Evolutionary conservation across 2,329 filamentous ascomycete species (phyloP), one percentile per base, ranked within the genome.

Genomic region (Xylaria sp.): DNA sequence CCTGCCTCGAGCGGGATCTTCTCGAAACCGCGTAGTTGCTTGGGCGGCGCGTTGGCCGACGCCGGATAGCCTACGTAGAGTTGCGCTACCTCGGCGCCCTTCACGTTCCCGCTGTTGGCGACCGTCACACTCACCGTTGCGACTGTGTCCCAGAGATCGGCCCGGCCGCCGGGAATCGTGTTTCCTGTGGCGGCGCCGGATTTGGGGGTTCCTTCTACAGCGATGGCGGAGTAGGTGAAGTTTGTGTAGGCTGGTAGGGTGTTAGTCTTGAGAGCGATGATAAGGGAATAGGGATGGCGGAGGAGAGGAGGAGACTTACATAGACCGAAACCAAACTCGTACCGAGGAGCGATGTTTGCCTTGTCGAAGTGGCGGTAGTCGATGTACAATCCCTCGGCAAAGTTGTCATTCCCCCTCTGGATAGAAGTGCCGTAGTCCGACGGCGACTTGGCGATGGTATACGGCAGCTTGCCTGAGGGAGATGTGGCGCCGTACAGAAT

Each of bases 21-120:
- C 61, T 82, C 81, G 68, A 90, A 90, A 4, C 88, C 87, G 17
- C 88, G 79, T 4, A 90, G 78, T 71, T 88, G 85, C 62, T 76
- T 75, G 46, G 82, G 81, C 2, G 78, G 74, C 2, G 75, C 66
- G 4, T 74, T 76, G 21, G 77, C 76, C 9, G 76, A 72, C 33
- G 76, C 69, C 4, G 82, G 80, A 50, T 81, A 76, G 7, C 76
- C 75, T 19, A 84, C 70, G 69, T 83, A 85, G 4, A 91, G 75
- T 80, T 92, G 90, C 0, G 85, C 80, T 0, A 92, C 85, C 65
- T 90, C 87, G 65, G 89, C 88, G 19, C 89, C 89, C 2, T 77
- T 74, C 0, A 87, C 78, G 0, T 69, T 73, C 35, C 90, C 90
- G 1, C 81, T 86, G 79, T 94, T 94, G 60, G 81, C 84, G 38